Evolutionary conservation across 2,329 filamentous ascomycete species (phyloP).

Genomic region (Aureobasidium sp.): DNA sequence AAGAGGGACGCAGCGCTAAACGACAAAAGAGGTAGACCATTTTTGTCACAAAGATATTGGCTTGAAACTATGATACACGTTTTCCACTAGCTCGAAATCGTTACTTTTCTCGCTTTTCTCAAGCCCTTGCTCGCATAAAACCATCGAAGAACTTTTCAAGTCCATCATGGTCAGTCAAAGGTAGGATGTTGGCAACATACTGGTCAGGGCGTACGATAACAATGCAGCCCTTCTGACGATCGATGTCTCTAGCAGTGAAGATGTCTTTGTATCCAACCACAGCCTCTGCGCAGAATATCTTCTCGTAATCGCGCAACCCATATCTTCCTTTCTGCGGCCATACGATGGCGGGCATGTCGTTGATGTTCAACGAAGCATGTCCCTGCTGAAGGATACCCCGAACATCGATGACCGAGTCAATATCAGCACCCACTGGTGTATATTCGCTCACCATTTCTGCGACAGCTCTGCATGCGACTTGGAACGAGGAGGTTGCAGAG

Average conservation of each 20-base stretch:
- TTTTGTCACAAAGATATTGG: background rate
- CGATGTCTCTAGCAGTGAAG: slow-evolving; percentile 52
- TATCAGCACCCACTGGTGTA: slow-evolving; percentile 29
- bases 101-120: background rate
- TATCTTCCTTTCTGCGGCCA: slow-evolving; percentile 33
- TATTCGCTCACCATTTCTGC: slow-evolving; percentile 20
- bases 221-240: slow-evolving; percentile 46
- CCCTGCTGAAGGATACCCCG: slow-evolving; percentile 24
- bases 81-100: background rate
- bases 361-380: slow-evolving; percentile 13
- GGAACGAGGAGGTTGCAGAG: background rate
- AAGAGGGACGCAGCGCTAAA: slow-evolving; percentile 1
- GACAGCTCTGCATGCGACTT: background rate
- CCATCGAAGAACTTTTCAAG: slow-evolving; percentile 24
- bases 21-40: slow-evolving; percentile 5
- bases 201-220: slow-evolving; percentile 59
- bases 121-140: slow-evolving; percentile 12
- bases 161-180: slow-evolving; percentile 17
- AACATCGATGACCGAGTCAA: slow-evolving; percentile 49
- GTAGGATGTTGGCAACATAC: slow-evolving; percentile 42
- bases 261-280: slow-evolving; percentile 33
- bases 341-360: slow-evolving; percentile 32
- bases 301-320: slow-evolving; percentile 29
- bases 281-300: slow-evolving; percentile 39
- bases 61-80: background rate